Conservation (phyloP, 257 asterid genomes). For the Coffea eugenioides region DNA sequence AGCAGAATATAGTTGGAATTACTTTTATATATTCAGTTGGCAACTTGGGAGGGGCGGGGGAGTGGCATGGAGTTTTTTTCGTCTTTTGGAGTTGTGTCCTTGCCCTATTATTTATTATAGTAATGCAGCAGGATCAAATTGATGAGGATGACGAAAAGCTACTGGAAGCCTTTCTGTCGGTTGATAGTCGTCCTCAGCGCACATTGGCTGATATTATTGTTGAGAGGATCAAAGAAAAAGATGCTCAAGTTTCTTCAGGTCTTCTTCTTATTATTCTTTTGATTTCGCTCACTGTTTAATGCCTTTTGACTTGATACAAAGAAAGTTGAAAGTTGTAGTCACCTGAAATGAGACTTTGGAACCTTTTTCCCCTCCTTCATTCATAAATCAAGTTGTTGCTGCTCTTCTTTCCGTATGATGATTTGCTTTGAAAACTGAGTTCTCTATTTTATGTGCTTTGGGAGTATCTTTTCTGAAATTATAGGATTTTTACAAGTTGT, state of each 20-base stretch:
- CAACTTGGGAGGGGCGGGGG: too few relatives aligned
- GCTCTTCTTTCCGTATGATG: background rate
- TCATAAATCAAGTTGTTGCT: background rate
- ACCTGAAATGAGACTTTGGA: too few relatives aligned
- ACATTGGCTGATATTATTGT: constrained; percentile 81
- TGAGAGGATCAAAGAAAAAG: constrained; percentile 65
- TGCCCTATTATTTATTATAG: background rate
- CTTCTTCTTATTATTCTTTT: constrained; percentile 3
- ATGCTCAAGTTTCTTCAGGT: constrained; percentile 86
- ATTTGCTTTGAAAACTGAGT: background rate
- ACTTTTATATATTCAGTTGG: too few relatives aligned
- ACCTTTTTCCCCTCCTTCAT: too few relatives aligned
- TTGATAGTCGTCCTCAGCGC: constrained; percentile 57
- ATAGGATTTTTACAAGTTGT: background rate
- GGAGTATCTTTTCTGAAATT: background rate
- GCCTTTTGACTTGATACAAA: background rate
- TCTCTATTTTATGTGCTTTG: background rate
- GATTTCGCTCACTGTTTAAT: background rate
- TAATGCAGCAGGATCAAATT: constrained; percentile 49
- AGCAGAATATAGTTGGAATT: too few relatives aligned
- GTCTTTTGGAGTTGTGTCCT: background rate
- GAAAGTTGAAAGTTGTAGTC: too few relatives aligned
- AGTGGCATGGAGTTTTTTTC: background rate
- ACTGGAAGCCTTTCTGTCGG: constrained; percentile 66
- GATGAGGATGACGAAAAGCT: constrained; percentile 73